These are phyloP conservation scores for Microcos paniculata DNA, from an alignment of 345 rosid species.

Conservation along the genomic window DNA sequence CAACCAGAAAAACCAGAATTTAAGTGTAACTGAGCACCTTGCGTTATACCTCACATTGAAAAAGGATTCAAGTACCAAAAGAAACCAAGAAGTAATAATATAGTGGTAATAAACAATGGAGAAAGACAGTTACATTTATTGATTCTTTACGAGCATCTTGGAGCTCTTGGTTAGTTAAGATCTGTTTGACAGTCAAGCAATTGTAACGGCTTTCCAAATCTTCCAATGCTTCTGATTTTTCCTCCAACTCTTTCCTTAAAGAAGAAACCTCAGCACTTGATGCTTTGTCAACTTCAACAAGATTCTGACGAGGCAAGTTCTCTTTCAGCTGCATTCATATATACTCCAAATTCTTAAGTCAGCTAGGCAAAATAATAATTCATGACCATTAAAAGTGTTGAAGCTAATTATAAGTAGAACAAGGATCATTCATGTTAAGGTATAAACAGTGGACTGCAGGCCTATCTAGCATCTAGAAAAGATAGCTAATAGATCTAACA, in stretches of 20 bases:
- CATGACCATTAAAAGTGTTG: neutral
- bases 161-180: slow-evolving; percentile 24
- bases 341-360: slow-evolving; percentile 5
- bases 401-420: neutral
- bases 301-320: neutral
- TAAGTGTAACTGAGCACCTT: neutral
- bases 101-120: no score
- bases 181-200: slow-evolving; percentile 12
- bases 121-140: neutral
- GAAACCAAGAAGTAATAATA: neutral
- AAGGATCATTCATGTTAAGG: neutral
- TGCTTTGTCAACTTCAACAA: neutral
- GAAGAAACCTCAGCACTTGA: slow-evolving; percentile 13
- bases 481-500: neutral
- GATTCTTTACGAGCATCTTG: slow-evolving; percentile 37
- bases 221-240: slow-evolving; percentile 19
- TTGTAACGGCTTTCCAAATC: slow-evolving; percentile 15
- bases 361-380: neutral
- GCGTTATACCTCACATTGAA: no score
- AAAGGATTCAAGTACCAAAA: neutral
- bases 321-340: slow-evolving; percentile 27
- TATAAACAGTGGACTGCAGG: neutral
- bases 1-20: neutral
- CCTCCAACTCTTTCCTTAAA: slow-evolving; percentile 22
- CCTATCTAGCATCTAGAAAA: neutral